Conservation (phyloP, 2,329 filamentous ascomycete species). For the Colletotrichum phormii region DNA sequence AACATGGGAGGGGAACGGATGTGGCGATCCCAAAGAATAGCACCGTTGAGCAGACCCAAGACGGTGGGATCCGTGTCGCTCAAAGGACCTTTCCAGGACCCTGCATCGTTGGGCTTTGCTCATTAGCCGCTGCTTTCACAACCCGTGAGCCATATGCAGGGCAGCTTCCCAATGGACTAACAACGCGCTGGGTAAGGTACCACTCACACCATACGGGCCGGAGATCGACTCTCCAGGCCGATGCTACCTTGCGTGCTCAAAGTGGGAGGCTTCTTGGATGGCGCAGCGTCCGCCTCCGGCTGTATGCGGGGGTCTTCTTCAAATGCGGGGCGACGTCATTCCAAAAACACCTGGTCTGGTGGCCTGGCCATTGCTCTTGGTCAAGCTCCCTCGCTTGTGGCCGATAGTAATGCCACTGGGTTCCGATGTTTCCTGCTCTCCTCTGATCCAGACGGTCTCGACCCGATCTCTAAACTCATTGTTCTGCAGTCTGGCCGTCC, state of each 20-base stretch:
- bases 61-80: slow-evolving; percentile 23
- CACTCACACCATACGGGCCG: neutral
- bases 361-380: neutral
- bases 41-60: slow-evolving; percentile 24
- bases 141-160: neutral
- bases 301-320: neutral
- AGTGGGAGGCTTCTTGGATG: slow-evolving; percentile 1
- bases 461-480: slow-evolving; percentile 18
- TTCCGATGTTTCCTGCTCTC: slow-evolving; percentile 12
- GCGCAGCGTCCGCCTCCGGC: slow-evolving; percentile 6
- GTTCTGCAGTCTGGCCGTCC: slow-evolving; percentile 16
- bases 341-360: slow-evolving; percentile 11
- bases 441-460: slow-evolving; percentile 23
- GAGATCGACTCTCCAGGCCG: neutral
- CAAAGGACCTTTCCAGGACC: slow-evolving; percentile 12
- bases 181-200: neutral
- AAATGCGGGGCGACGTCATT: slow-evolving; percentile 27
- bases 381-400: slow-evolving; percentile 6
- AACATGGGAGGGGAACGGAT: slow-evolving; percentile 15
- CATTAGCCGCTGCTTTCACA: slow-evolving; percentile 6
- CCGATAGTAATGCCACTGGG: neutral
- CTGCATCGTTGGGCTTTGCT: slow-evolving; percentile 2
- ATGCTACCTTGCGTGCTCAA: slow-evolving; percentile 4
- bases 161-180: neutral
- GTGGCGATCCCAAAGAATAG: slow-evolving; percentile 22